These are phyloP conservation scores for Aleurites moluccanus DNA, from an alignment of 441 rosid genomes.

Conservation along the genomic window DNA sequence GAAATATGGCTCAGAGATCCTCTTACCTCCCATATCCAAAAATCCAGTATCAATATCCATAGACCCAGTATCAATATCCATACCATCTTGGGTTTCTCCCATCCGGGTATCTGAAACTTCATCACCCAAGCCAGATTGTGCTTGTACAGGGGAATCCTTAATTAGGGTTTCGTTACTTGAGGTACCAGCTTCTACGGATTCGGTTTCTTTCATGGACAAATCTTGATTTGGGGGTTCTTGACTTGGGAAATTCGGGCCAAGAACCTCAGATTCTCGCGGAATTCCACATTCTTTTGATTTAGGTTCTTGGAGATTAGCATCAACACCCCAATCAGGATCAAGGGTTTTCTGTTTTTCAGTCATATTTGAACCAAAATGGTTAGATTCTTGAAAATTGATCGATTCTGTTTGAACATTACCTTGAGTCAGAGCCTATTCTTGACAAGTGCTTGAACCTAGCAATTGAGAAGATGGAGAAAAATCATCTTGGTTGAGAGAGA, in stretches of 20 bases:
- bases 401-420: background rate
- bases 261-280: slow-evolving; percentile 4
- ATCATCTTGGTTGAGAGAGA: slow-evolving; percentile 34
- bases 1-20: slow-evolving; percentile 55
- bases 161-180: background rate
- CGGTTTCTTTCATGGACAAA: background rate
- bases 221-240: background rate
- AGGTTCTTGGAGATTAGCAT: background rate
- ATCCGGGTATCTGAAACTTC: slow-evolving; percentile 15
- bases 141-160: background rate
- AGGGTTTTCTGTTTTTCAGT: background rate
- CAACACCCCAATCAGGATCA: background rate
- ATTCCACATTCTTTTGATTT: background rate
- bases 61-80: slow-evolving; percentile 25
- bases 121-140: background rate
- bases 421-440: background rate
- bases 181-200: background rate
- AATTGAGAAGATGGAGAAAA: slow-evolving; percentile 19
- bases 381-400: background rate
- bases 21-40: slow-evolving; percentile 18
- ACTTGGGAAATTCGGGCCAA: background rate
- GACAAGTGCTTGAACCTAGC: background rate
- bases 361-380: background rate
- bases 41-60: slow-evolving; percentile 24
- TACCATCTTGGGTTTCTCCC: background rate